These are phyloP conservation scores for Polyporus arcularius DNA, from an alignment of 768 basidiomycete genomes.

Conservation along the genomic window DNA sequence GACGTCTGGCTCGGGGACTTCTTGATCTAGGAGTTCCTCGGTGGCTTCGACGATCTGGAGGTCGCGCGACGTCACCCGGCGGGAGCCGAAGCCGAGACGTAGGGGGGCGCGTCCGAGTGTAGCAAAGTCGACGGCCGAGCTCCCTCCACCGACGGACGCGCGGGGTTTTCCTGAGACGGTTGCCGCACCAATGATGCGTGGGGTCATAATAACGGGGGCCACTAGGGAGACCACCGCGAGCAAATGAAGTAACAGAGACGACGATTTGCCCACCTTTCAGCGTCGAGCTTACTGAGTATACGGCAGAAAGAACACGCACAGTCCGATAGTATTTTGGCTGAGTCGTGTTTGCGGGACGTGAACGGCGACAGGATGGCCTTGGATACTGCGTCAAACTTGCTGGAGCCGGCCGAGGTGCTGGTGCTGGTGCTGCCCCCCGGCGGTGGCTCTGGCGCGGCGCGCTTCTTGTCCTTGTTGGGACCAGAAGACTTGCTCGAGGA, in stretches of 20 bases:
- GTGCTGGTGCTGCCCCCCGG: constrained; percentile 16
- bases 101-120: constrained; percentile 79
- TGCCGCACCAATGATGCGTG: constrained; percentile 73
- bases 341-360: constrained; percentile 59
- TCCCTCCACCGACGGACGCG: constrained; percentile 33
- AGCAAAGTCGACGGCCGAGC: constrained; percentile 65
- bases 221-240: constrained; percentile 44
- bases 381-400: constrained; percentile 63
- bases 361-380: constrained; percentile 75
- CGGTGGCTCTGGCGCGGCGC: constrained; percentile 42
- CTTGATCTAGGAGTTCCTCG: constrained; percentile 68
- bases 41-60: constrained; percentile 83
- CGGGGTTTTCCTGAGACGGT: constrained; percentile 60
- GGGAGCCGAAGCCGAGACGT: constrained; percentile 61
- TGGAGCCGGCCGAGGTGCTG: constrained; percentile 23
- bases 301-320: constrained; percentile 45
- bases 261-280: not conserved
- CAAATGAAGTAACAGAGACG: not conserved
- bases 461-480: constrained; percentile 31
- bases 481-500: constrained; percentile 24
- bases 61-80: constrained; percentile 79
- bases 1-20: constrained; percentile 74
- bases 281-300: not conserved
- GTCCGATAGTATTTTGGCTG: constrained; percentile 72
- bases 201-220: constrained; percentile 89